Evolutionary conservation across 106 monocot species (phyloP), one percentile per base, ranked within the genome.

Genomic region (Dioscorea zingiberensis): DNA sequence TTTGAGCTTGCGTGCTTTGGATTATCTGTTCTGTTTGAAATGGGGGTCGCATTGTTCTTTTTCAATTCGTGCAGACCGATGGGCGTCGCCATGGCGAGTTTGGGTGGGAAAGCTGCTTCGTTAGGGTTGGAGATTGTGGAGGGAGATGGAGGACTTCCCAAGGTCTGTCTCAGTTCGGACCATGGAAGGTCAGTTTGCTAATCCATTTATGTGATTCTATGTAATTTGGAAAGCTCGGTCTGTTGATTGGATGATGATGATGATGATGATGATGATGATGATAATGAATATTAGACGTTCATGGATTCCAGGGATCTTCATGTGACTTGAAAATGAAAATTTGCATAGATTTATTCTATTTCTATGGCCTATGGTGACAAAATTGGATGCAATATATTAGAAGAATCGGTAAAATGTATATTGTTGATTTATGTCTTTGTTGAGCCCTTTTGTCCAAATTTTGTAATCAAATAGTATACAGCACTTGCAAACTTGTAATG

Each of bases 131-230:
- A 67, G 70, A 48, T 84, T 24, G 72, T 58, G 10, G 78, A 88
- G 22, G 88, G 88, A 14, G 73, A 81, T 62, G 88, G 88, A 1
- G 78, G 84, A 48, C 81, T 88, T 16, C 78, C 78, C 14, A 88
- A 81, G 70, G 71, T 88, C 60, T 55, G 56, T 16, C 54, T 88
- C 53, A 78, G 59, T 66, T 78, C 88, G 4, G 46, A 67, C 53
- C 44, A 69, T 71, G 84, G 84, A 22, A 84, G 88, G 84, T 84
- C 26, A 19, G 24, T 47, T 21, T 19, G 17, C 5, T 55, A 29
- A 14, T 21, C 51, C 17, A 3, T 13, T 4, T 17, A 23, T 54
- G 29, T 58, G n/a, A 6, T 47, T 44, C 46, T 13, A 19, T 62
- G 15, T 62, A 1, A 0, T 29, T 25, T 27, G 17, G 10, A 2